phyloP scores from a whole-genome alignment of 2,329 filamentous ascomycete genomes.

The Arthrobotrys iridis region DNA sequence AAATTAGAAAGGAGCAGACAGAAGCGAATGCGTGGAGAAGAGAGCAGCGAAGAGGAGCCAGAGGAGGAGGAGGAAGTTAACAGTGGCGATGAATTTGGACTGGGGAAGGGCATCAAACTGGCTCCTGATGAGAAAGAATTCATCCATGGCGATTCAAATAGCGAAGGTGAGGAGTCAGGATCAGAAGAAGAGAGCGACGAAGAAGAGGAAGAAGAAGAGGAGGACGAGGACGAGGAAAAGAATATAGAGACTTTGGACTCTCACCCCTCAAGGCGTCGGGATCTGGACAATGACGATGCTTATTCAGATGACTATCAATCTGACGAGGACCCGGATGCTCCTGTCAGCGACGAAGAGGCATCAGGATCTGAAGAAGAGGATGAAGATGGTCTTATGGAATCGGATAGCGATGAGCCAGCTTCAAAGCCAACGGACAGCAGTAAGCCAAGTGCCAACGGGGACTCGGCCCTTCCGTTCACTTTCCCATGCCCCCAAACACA shows the following conservation, averaged over 20 bases:
- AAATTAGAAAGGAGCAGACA: constrained; percentile 84
- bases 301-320: constrained; percentile 66
- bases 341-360: constrained; percentile 62
- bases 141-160: constrained; percentile 52
- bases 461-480: constrained; percentile 77
- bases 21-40: constrained; percentile 86
- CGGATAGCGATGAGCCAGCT: constrained; percentile 68
- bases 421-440: constrained; percentile 66
- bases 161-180: constrained; percentile 16
- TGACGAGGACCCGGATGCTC: constrained; percentile 62
- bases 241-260: constrained; percentile 65
- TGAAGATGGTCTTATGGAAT: constrained; percentile 70
- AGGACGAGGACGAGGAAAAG: constrained; percentile 68
- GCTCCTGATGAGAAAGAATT: constrained; percentile 62
- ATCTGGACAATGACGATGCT: constrained; percentile 69
- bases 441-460: constrained; percentile 62
- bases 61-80: constrained; percentile 65
- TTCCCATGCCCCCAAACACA: constrained; percentile 85
- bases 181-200: constrained; percentile 55
- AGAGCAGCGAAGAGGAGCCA: constrained; percentile 74
- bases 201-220: constrained; percentile 61
- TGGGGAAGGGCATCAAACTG: constrained; percentile 68
- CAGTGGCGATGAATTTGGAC: constrained; percentile 69
- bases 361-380: constrained; percentile 72
- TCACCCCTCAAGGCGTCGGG: constrained; percentile 64